phyloP scores from a whole-genome alignment of 2,329 filamentous ascomycete species.

The Epichloe sylvatica region DNA sequence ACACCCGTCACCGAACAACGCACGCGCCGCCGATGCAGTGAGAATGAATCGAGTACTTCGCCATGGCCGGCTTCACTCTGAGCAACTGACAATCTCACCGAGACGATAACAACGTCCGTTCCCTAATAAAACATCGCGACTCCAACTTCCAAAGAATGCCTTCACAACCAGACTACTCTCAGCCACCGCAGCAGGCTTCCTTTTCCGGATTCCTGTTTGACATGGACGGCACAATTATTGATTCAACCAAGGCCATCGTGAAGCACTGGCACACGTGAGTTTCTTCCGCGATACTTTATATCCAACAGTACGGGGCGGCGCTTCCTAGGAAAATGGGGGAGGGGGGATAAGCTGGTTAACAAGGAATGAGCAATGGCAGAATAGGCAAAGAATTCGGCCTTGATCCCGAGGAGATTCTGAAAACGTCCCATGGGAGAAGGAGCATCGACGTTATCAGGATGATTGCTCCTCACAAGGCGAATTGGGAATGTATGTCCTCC shows the following conservation, averaged over 20 bases:
- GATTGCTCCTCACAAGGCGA: constrained; percentile 72
- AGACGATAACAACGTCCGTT: too few relatives aligned
- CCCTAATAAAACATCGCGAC: too few relatives aligned
- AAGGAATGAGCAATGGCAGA: constrained; percentile 26
- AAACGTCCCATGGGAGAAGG: constrained; percentile 80
- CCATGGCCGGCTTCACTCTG: too few relatives aligned
- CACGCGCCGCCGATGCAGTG: too few relatives aligned
- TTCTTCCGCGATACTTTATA: not conserved
- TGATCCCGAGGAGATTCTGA: constrained; percentile 68
- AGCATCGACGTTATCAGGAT: constrained; percentile 75
- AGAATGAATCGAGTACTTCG: too few relatives aligned
- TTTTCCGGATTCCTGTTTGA: constrained; percentile 53
- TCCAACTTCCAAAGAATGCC: constrained; percentile 14
- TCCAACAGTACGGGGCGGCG: not conserved
- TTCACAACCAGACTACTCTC: constrained; percentile 24
- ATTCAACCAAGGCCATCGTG: constrained; percentile 61
- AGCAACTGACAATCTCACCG: too few relatives aligned
- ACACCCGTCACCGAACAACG: too few relatives aligned
- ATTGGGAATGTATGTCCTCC: constrained; percentile 67
- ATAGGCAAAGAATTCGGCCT: constrained; percentile 73
- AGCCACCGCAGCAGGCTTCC: constrained; percentile 30
- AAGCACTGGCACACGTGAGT: constrained; percentile 63
- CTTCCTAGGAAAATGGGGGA: not conserved
- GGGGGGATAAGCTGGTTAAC: not conserved
- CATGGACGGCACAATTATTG: constrained; percentile 75